Base-by-base conservation (phyloP, 495 filamentous ascomycete genomes). In the Podospora fimiseda region DNA sequence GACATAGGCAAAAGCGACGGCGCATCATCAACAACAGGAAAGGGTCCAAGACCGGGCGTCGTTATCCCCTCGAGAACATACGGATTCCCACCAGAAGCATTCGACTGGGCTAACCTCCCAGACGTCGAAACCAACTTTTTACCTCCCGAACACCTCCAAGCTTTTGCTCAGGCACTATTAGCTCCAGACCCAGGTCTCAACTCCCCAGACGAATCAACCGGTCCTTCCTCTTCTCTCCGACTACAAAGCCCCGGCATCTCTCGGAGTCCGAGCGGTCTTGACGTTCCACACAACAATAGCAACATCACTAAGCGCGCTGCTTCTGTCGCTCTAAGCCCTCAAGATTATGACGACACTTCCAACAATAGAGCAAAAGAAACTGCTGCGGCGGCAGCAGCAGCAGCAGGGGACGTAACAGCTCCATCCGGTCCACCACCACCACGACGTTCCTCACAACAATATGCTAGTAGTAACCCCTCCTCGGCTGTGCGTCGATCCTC, bases 71-170 rank as follows among this genome's bases (percentile, higher is more conserved):
- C 63, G 37, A 60, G 58, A 33, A 62, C 61, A 14, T 77, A 76
- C 55, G 74, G 74, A 38, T 77, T 74, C 47, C 68, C 73, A 2
- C 70, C 72, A 15, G 70, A 75, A 49, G 65, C 70, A 15, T 77
- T 76, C 48, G 74, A 77, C 62, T 60, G 53, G n/a, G 59, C 62
- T 18, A 64, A 48, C 2, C 70, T 88, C 47, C 85, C 85, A 15
- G 85, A 89, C 61, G 74, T 75, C 59, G 76, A 85, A 57, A 72
- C 70, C 53, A 80, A 88, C 40, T 90, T 89, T 58, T 72, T 89
- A 60, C 76, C 59, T 2, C 68, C 78, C 37, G 73, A 74, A 56
- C 66, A 84, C 54, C 66, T 83, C 43, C 72, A 72, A 15, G 81
- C 81, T 13, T 85, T 85, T 56, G 71, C 74, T 33, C 69, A 67